phyloP scores from a whole-genome alignment of 139 green algal species.

The Pseudopediastrum boryanum region DNA sequence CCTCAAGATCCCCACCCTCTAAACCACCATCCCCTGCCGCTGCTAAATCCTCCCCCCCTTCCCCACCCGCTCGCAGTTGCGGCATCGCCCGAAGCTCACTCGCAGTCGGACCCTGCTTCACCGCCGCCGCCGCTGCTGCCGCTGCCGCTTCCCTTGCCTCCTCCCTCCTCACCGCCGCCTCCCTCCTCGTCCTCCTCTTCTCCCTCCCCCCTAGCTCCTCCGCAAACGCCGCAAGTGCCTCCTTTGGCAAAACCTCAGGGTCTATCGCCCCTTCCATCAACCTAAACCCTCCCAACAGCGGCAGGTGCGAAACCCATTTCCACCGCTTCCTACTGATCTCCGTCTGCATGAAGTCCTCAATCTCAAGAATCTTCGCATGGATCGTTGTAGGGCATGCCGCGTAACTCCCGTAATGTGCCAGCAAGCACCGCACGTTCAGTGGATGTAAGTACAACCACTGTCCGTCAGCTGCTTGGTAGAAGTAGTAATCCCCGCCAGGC shows the following conservation, averaged over 20 bases:
- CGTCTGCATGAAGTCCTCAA: slow-evolving; percentile 69
- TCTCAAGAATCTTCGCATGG: slow-evolving; percentile 65
- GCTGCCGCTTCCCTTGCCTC: slow-evolving; percentile 48
- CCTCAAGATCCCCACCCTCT: slow-evolving; percentile 14
- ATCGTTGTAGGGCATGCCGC: slow-evolving; percentile 59
- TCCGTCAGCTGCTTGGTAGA: slow-evolving; percentile 73
- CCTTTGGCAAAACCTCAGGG: slow-evolving; percentile 45
- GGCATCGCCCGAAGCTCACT: slow-evolving; percentile 62
- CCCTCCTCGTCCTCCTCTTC: slow-evolving; percentile 47
- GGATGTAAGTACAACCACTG: slow-evolving; percentile 82
- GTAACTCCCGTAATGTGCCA: slow-evolving; percentile 53
- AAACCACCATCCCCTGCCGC: neutral
- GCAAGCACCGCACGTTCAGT: slow-evolving; percentile 73
- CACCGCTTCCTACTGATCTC: slow-evolving; percentile 44
- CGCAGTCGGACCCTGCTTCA: slow-evolving; percentile 39
- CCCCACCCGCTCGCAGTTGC: neutral
- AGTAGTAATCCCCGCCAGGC: slow-evolving; percentile 45
- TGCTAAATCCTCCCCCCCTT: too few species aligned
- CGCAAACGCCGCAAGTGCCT: slow-evolving; percentile 68
- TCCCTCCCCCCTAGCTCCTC: slow-evolving; percentile 69
- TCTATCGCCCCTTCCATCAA: slow-evolving; percentile 65
- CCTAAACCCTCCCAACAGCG: slow-evolving; percentile 56
- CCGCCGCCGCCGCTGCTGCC: slow-evolving; percentile 38
- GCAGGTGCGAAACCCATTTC: slow-evolving; percentile 73
- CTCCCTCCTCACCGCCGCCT: slow-evolving; percentile 32